Evolutionary conservation across 257 asterid species (phyloP).

Genomic region (Nicotiana tomentosiformis): DNA sequence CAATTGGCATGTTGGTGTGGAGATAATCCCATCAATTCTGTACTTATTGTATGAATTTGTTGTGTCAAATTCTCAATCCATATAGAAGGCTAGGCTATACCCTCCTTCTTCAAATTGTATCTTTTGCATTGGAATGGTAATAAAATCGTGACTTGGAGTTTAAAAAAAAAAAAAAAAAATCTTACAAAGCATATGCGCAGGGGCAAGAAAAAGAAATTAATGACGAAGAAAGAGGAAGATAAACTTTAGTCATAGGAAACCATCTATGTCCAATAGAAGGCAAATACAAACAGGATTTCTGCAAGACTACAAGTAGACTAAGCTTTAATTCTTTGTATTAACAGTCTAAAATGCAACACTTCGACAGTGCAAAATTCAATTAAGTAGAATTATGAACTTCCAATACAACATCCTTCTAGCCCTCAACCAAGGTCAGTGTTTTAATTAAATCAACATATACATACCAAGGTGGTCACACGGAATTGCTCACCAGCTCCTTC

Average conservation of each 20-base stretch:
- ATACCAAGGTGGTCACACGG: constrained; percentile 97
- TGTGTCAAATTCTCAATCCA: too few species aligned
- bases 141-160: too few species aligned
- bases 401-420: not conserved
- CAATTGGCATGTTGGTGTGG: too few species aligned
- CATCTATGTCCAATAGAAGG: not conserved
- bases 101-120: too few species aligned
- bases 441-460: constrained; percentile 12
- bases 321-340: not conserved
- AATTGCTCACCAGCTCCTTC: constrained; percentile 99
- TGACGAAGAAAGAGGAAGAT: not conserved
- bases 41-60: too few species aligned
- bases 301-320: not conserved
- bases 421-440: not conserved
- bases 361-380: not conserved
- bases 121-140: too few species aligned
- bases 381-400: not conserved
- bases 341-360: not conserved
- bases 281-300: not conserved
- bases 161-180: too few species aligned
- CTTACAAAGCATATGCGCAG: not conserved
- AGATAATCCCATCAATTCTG: too few species aligned
- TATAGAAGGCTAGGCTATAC: too few species aligned
- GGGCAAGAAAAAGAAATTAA: not conserved
- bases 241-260: not conserved